Percentiles rank a stretch among this genome's conserved stretches.
These are phyloP conservation scores for Fusarium oligoseptatum DNA, from an alignment of 2,329 filamentous ascomycete species.

Conservation along the genomic window DNA sequence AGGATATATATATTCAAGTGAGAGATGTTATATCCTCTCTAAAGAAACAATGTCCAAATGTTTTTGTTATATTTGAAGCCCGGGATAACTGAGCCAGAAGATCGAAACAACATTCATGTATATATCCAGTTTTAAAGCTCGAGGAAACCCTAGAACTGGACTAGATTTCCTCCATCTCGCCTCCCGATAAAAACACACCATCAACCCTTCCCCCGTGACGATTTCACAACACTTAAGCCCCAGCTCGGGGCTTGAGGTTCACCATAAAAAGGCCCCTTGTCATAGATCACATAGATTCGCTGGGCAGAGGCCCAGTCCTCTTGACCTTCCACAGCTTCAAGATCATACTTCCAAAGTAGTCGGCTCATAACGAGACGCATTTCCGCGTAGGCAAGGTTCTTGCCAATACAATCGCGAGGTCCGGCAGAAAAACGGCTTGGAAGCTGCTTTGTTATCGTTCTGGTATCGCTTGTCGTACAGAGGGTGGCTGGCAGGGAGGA, in stretches of 20 bases:
- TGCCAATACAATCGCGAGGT: background rate
- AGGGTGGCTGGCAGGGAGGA: background rate
- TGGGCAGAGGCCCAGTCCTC: background rate
- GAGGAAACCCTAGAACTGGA: no score
- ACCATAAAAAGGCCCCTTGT: slow-evolving; percentile 14
- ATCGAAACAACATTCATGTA: no score
- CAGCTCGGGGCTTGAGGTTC: slow-evolving; percentile 3
- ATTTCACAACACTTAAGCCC: background rate
- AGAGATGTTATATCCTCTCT: no score
- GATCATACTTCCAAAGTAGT: background rate
- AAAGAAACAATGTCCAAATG: no score
- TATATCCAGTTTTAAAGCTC: no score
- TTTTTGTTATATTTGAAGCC: no score
- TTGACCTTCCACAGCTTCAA: background rate
- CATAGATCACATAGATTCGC: background rate
- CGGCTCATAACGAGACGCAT: background rate
- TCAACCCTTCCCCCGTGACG: background rate
- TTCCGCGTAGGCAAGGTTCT: slow-evolving; percentile 15
- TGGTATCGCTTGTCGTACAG: background rate
- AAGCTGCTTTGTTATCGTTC: slow-evolving; percentile 5
- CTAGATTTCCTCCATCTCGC: no score
- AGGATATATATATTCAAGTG: no score
- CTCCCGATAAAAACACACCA: no score
- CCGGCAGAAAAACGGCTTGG: slow-evolving; percentile 1
- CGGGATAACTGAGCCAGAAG: no score